These are phyloP conservation scores for Leccinum obscurum DNA, from an alignment of 768 basidiomycete species.

Conservation along the genomic window DNA sequence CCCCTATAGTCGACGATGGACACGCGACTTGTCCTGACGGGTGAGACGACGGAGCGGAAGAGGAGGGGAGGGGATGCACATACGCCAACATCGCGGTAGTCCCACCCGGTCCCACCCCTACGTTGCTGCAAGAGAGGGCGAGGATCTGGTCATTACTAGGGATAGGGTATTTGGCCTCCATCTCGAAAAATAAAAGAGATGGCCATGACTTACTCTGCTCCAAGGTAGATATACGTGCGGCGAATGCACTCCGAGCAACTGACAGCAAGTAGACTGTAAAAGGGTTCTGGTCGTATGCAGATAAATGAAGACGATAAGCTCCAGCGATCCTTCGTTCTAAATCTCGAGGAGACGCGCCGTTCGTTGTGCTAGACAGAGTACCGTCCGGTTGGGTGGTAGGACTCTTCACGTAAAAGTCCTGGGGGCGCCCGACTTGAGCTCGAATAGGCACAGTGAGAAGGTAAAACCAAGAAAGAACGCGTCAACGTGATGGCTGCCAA, in stretches of 20 bases:
- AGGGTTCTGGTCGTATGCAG: conserved; percentile 18
- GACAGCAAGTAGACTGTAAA: conserved; percentile 18
- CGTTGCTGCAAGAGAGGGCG: conserved; percentile 62
- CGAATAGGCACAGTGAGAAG: conserved; percentile 15
- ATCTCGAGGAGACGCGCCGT: conserved; percentile 12
- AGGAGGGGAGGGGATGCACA: conserved; percentile 29
- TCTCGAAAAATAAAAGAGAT: conserved; percentile 19
- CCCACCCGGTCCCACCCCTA: conserved; percentile 81
- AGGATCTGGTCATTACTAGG: conserved; percentile 48
- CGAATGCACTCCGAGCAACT: conserved; percentile 11
- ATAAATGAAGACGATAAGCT: conserved; percentile 29
- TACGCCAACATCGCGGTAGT: conserved; percentile 84
- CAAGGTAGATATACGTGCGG: conserved; percentile 27
- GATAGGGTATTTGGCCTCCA: conserved; percentile 35
- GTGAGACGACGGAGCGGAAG: conserved; percentile 12
- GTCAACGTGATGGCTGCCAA: conserved; percentile 21
- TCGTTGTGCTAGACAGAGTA: conserved; percentile 14
- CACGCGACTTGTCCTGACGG: conserved; percentile 40
- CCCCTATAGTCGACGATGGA: conserved; percentile 61
- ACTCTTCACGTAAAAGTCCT: conserved; percentile 23
- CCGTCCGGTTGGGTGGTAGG: conserved; percentile 15
- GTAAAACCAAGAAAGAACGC: conserved; percentile 27
- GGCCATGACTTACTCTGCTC: conserved; percentile 19
- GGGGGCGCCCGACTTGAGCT: conserved; percentile 11
- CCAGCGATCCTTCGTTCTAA: conserved; percentile 21